These are phyloP conservation scores for Ustilago esculenta DNA, from an alignment of 1,284 basidiomycete genomes.

Conservation along the genomic window DNA sequence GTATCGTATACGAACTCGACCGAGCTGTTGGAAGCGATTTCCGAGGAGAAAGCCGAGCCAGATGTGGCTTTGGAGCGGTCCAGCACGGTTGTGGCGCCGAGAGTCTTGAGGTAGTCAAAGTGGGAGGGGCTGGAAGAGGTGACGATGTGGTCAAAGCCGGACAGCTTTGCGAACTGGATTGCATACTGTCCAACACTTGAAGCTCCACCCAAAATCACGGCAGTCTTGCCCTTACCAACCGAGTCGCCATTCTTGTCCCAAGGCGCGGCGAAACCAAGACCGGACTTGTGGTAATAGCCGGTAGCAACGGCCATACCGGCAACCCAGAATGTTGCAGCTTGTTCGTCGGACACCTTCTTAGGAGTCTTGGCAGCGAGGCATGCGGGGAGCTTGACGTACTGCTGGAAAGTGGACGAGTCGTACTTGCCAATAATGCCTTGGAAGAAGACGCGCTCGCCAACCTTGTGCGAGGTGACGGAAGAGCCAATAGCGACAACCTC, in stretches of 20 bases:
- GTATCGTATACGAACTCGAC: slow-evolving; percentile 47
- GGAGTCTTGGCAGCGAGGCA: slow-evolving; percentile 44
- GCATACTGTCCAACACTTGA: slow-evolving; percentile 54
- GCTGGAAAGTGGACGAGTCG: slow-evolving; percentile 52
- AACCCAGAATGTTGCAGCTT: slow-evolving; percentile 52
- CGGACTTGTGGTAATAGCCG: slow-evolving; percentile 47
- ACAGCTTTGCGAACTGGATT: slow-evolving; percentile 53
- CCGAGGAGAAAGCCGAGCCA: slow-evolving; percentile 15
- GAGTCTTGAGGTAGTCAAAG: slow-evolving; percentile 32
- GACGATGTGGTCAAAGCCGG: slow-evolving; percentile 51
- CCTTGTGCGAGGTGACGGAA: slow-evolving; percentile 24
- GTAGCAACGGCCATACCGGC: slow-evolving; percentile 37
- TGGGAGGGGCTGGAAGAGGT: slow-evolving; percentile 44
- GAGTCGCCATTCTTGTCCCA: slow-evolving; percentile 48
- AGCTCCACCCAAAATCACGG: slow-evolving; percentile 53
- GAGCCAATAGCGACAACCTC: slow-evolving; percentile 35
- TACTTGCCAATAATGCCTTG: slow-evolving; percentile 52
- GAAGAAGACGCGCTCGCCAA: slow-evolving; percentile 58
- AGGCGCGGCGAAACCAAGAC: slow-evolving; percentile 28
- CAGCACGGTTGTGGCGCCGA: slow-evolving; percentile 45
- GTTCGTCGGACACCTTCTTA: slow-evolving; percentile 45
- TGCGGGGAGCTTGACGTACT: slow-evolving; percentile 51
- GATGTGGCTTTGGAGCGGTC: slow-evolving; percentile 38
- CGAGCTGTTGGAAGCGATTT: neutral
- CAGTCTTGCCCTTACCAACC: slow-evolving; percentile 45